Conservation (phyloP, 192 early-diverging fungal species). For the Coemansia sp. region DNA sequence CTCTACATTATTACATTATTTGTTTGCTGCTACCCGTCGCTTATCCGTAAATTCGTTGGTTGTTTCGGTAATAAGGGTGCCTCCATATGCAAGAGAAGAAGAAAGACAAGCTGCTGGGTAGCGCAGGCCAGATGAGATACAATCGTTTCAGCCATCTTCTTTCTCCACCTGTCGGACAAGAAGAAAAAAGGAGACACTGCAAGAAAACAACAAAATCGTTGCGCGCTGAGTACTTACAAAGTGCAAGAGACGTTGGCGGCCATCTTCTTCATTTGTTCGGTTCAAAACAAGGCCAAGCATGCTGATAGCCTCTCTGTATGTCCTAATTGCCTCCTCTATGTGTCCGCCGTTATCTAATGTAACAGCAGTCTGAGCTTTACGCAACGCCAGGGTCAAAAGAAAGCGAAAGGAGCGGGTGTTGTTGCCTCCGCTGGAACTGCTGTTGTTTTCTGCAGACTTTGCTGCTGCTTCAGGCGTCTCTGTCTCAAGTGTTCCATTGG, state of each 20-base stretch:
- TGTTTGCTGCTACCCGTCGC: background rate
- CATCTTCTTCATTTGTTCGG: slow-evolving; percentile 53
- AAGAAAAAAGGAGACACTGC: background rate
- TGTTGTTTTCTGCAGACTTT: background rate
- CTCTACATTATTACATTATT: background rate
- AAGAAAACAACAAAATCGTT: background rate
- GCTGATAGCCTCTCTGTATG: slow-evolving; percentile 58
- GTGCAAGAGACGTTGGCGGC: slow-evolving; percentile 53
- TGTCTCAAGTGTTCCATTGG: slow-evolving; percentile 3
- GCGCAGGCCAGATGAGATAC: background rate
- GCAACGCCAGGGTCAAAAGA: slow-evolving; percentile 51
- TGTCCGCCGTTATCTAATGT: slow-evolving; percentile 52
- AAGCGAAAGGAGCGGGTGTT: slow-evolving; percentile 59
- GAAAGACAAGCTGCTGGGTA: background rate
- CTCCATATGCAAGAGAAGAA: slow-evolving; percentile 1
- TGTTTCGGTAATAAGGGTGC: slow-evolving; percentile 4
- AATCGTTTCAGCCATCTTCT: background rate
- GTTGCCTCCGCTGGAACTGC: slow-evolving; percentile 28
- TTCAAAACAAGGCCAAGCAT: slow-evolving; percentile 55
- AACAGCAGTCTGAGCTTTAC: slow-evolving; percentile 57
- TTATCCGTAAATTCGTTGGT: background rate
- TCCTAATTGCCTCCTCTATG: slow-evolving; percentile 52
- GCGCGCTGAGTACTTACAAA: slow-evolving; percentile 43
- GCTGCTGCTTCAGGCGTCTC: background rate
- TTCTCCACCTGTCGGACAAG: background rate